A percentile compares a stretch with the other conserved stretches of the same genome.
Conservation (phyloP, 2,329 filamentous ascomycete genomes). For the Aspergillus persii region DNA sequence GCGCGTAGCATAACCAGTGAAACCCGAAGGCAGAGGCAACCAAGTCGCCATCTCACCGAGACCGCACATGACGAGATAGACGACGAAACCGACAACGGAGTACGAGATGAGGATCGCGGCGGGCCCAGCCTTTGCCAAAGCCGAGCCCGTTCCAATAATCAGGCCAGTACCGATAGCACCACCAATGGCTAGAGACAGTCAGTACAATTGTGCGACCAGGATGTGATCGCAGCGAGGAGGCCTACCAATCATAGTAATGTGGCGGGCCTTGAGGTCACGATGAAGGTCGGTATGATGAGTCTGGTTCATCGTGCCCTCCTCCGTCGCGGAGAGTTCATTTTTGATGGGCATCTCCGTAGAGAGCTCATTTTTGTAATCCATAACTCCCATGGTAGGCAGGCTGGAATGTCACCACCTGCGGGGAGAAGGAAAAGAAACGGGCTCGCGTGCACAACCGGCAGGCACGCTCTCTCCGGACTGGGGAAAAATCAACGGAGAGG, state of each 20-base stretch:
- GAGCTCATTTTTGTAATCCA: conserved; percentile 23
- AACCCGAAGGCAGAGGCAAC: conserved; percentile 74
- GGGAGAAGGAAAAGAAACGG: neutral
- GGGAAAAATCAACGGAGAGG: neutral
- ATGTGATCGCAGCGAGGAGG: neutral
- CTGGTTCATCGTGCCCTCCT: conserved; percentile 26
- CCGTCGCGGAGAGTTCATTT: conserved; percentile 16
- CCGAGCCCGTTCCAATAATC: conserved; percentile 41
- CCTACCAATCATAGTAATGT: conserved; percentile 45
- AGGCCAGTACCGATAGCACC: conserved; percentile 45
- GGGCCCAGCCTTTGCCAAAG: conserved; percentile 40
- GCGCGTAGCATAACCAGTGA: conserved; percentile 75
- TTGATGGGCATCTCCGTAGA: conserved; percentile 16
- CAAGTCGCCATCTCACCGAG: conserved; percentile 84
- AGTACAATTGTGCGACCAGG: conserved; percentile 4
- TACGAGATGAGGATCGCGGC: conserved; percentile 46
- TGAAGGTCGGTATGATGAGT: conserved; percentile 35
- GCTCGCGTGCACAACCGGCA: neutral
- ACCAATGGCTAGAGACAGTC: conserved; percentile 33
- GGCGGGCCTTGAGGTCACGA: conserved; percentile 42
- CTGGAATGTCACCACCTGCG: neutral
- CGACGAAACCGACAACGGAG: conserved; percentile 52
- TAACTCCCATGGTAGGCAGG: neutral
- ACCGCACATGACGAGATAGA: conserved; percentile 77
- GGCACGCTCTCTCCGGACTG: neutral